Evolutionary conservation across 75 land plant species (phyloP).

Genomic region (Pseudotsuga menziesii): DNA sequence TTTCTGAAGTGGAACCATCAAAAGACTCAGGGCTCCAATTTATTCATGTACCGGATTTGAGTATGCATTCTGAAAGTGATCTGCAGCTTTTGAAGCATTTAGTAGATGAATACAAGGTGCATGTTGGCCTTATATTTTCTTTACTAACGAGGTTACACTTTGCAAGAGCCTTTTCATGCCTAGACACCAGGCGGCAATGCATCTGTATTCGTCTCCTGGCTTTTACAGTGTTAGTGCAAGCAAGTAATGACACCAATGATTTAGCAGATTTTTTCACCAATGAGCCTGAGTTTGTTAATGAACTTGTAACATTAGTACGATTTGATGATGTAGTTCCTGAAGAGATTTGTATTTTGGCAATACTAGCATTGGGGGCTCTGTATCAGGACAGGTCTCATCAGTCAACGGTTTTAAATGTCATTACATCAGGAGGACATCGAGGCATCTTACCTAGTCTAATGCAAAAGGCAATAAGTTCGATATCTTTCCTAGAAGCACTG

Average conservation of each 20-base stretch:
- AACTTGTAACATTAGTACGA: conserved; percentile 67
- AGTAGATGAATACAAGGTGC: conserved; percentile 63
- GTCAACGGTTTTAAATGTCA: conserved; percentile 58
- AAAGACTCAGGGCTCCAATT: conserved; percentile 62
- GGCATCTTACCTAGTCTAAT: conserved; percentile 82
- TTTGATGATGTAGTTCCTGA: conserved; percentile 81
- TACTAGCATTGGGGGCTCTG: conserved; percentile 72
- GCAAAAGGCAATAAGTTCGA: conserved; percentile 84
- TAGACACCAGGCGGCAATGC: conserved; percentile 58
- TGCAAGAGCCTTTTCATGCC: conserved; percentile 76
- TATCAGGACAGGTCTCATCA: conserved; percentile 86
- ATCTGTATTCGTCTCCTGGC: conserved; percentile 83
- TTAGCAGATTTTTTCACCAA: conserved; percentile 70
- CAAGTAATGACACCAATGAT: conserved; percentile 75
- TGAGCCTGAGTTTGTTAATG: conserved; percentile 93
- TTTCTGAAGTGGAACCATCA: conserved; percentile 12
- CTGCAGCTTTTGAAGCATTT: conserved; percentile 63
- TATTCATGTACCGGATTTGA: conserved; percentile 70
- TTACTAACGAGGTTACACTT: conserved; percentile 82
- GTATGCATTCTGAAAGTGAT: conserved; percentile 47
- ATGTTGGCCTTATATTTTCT: conserved; percentile 65
- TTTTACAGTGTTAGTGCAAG: conserved; percentile 84
- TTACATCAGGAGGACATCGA: conserved; percentile 85
- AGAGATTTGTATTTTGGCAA: conserved; percentile 60
- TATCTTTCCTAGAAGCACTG: conserved; percentile 83